Evolutionary conservation across 2,329 filamentous ascomycete genomes (phyloP).

Genomic region (Rugonectria rugulosa): DNA sequence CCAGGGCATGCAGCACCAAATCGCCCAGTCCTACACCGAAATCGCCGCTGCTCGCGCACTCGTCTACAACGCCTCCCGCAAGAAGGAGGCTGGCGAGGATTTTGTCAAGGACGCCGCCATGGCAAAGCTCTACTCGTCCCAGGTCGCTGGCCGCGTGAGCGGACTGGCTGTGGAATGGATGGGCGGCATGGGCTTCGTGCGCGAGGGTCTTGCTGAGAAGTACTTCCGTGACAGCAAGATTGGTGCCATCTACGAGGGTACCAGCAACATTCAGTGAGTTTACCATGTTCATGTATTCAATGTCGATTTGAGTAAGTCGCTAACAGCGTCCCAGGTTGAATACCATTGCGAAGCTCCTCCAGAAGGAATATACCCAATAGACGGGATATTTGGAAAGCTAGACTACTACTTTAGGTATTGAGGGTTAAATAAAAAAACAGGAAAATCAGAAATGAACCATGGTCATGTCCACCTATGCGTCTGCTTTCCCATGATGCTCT

Average conservation of each 20-base stretch:
- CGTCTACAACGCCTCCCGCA: conserved; percentile 94
- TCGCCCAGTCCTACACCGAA: conserved; percentile 94
- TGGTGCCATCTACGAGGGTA: conserved; percentile 95
- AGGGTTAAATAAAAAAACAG: conserved; percentile 22
- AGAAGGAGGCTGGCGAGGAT: conserved; percentile 96
- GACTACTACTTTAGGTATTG: conserved; percentile 9
- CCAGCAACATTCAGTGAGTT: conserved; percentile 75
- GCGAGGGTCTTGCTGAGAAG: conserved; percentile 97
- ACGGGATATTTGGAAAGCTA: conserved; percentile 18
- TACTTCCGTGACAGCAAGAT: conserved; percentile 99
- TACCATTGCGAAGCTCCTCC: conserved; percentile 68
- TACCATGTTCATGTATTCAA: neutral
- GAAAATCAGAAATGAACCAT: conserved; percentile 17
- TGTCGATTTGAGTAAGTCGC: neutral
- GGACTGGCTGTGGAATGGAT: conserved; percentile 96
- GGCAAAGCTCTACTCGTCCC: conserved; percentile 94
- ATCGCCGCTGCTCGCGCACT: conserved; percentile 90
- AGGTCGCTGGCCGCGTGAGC: conserved; percentile 88
- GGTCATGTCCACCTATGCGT: too few relatives aligned
- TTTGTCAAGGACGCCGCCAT: conserved; percentile 97
- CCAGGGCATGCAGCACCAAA: conserved; percentile 99
- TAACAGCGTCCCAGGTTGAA: conserved; percentile 56
- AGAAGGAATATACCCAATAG: conserved; percentile 65
- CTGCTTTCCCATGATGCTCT: too few relatives aligned
- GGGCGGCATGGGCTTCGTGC: conserved; percentile 98